Percentiles rank a stretch among this genome's conserved stretches.
phyloP scores from a whole-genome alignment of 2,329 filamentous ascomycete genomes.

The Pseudogymnoascus sp. region DNA sequence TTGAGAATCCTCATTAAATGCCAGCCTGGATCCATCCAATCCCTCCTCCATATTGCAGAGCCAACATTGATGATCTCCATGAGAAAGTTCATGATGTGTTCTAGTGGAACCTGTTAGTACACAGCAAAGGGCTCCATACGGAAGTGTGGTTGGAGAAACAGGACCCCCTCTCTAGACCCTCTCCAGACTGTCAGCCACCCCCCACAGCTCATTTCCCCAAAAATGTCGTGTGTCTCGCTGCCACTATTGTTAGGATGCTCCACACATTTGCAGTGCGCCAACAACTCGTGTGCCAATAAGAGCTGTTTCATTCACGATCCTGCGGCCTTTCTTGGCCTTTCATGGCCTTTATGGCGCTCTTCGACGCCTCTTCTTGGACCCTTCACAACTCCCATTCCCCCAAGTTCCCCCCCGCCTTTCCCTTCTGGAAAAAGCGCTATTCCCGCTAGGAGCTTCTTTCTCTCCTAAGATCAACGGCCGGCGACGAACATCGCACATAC shows the following conservation, averaged over 20 bases:
- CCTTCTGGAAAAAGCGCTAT: neutral
- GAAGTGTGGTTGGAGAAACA: neutral
- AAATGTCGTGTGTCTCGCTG: neutral
- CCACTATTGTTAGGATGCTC: too few relatives aligned
- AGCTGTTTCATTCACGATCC: too few relatives aligned
- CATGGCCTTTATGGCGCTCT: too few relatives aligned
- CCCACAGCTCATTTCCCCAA: neutral
- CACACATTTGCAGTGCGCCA: too few relatives aligned
- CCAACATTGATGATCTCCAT: neutral
- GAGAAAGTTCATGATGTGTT: neutral
- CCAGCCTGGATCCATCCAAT: neutral
- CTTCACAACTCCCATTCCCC: neutral
- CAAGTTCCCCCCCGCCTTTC: neutral
- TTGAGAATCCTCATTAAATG: neutral
- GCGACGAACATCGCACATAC: neutral
- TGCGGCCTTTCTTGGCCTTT: too few relatives aligned
- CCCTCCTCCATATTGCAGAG: neutral
- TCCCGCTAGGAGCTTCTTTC: neutral
- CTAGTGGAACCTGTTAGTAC: neutral
- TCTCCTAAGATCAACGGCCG: neutral
- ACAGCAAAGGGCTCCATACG: neutral
- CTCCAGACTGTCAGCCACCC: neutral
- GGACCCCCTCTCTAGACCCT: neutral
- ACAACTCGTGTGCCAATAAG: neutral
- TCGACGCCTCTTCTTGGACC: neutral